Evolutionary conservation across 1,284 basidiomycete species (phyloP), one percentile per base, ranked within the genome.

Genomic region (Melampsora larici-populina): DNA sequence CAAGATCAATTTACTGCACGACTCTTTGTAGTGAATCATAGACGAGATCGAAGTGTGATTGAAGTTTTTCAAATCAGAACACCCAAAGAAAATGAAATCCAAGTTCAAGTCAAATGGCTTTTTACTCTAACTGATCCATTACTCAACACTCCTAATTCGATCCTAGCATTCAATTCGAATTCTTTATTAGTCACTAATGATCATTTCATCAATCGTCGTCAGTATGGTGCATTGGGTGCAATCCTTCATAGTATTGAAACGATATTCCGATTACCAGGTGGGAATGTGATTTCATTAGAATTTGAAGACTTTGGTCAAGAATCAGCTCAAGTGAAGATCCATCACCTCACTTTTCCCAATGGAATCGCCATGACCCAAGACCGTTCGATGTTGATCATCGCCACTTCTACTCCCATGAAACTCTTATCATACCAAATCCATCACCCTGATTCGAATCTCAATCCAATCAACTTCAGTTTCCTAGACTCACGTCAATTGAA

Each of bases 1-100:
- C 83, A 86, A 48, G 68, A 84, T 0, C 89, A 88, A 60, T 87
- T 87, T 9, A n/a, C 51, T 21, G 51, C 51, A 26, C 33, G 66
- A 7, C 43, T 76, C 9, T 76, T 76, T 46, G 65, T 76, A 11
- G 74, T 69, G 40, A 76, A 69, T 49, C 74, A 76, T 48, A 64
- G 74, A 15, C n/a, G 66, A 48, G 74, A 76, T 63, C 51, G 66
- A 68, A 62, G 65, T 63, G 74, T 69, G 13, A 63, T 76, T 17
- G 66, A 76, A 76, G 65, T 76, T 6, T 76, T 76, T 65, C n/a
- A 48, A 11, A 11, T 67, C n/a, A 9, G 21, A 24, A 1, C 17
- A 24, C 21, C 55, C 11, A 65, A 74, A 49, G 49, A 58, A 26
- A 24, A 36, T 33, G 21, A 29, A 36, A 69, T 31, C 33, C 65